Conservation (phyloP, 176 grass and related monocot genomes). For the Hyparrhenia diplandra region DNA sequence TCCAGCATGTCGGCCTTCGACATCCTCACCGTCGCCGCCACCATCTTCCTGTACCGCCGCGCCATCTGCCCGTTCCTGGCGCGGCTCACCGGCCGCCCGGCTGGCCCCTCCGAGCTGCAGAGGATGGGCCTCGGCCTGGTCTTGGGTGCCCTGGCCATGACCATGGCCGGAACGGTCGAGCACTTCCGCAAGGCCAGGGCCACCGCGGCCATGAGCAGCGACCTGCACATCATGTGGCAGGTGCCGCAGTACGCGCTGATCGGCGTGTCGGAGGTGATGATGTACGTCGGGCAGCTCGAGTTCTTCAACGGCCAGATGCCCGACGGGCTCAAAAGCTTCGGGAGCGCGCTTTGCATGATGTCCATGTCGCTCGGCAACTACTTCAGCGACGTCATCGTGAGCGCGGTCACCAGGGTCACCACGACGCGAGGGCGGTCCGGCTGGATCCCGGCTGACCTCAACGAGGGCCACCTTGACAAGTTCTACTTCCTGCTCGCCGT, state of each 20-base stretch:
- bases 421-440: constrained; percentile 31
- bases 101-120: constrained; percentile 67
- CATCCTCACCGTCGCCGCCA: constrained; percentile 63
- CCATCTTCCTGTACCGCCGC: constrained; percentile 82
- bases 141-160: constrained; percentile 66
- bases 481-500: constrained; percentile 86
- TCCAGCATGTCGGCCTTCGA: constrained; percentile 96
- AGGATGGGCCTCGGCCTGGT: constrained; percentile 84
- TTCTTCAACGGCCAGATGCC: constrained; percentile 89
- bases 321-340: constrained; percentile 91
- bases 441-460: constrained; percentile 81
- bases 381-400: constrained; percentile 82
- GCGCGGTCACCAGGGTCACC: constrained; percentile 58
- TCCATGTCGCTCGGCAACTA: constrained; percentile 97
- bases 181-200: constrained; percentile 40
- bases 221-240: constrained; percentile 86
- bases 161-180: constrained; percentile 75
- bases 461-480: constrained; percentile 74
- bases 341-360: constrained; percentile 90
- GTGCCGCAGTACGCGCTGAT: constrained; percentile 81
- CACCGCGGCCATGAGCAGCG: constrained; percentile 34
- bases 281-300: constrained; percentile 96
- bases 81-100: constrained; percentile 19
- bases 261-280: constrained; percentile 85
- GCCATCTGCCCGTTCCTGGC: constrained; percentile 49